phyloP scores from a whole-genome alignment of 2,329 filamentous ascomycete genomes.

The Piedraia hortae region DNA sequence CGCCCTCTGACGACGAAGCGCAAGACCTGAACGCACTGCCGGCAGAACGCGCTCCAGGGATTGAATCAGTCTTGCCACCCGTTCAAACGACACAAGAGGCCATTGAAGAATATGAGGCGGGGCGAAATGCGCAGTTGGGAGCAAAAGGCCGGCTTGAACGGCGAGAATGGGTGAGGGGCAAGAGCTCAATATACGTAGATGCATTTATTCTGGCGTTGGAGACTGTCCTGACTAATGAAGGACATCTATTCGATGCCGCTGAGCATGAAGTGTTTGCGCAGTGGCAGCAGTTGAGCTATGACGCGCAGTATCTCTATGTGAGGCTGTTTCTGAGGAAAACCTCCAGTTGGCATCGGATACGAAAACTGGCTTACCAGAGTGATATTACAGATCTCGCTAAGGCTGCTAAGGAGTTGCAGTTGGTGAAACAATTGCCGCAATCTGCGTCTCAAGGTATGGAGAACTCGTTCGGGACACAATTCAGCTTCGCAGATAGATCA shows the following conservation, averaged over 20 bases:
- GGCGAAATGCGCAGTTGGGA: conserved; percentile 25
- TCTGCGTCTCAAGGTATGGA: conserved; percentile 19
- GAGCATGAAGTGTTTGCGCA: conserved; percentile 50
- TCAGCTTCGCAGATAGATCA: conserved; percentile 59
- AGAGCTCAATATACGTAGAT: conserved; percentile 84
- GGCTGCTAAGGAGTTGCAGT: conserved; percentile 39
- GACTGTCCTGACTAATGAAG: conserved; percentile 70
- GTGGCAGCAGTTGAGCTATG: conserved; percentile 51
- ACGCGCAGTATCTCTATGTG: conserved; percentile 85
- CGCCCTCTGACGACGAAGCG: conserved; percentile 10
- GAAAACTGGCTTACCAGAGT: conserved; percentile 48
- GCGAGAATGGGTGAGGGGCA: conserved; percentile 42
- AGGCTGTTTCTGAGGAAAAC: conserved; percentile 80
- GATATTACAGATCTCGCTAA: conserved; percentile 50
- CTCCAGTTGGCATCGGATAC: conserved; percentile 66
- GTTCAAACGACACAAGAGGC: conserved; percentile 40
- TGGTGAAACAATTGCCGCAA: conserved; percentile 25
- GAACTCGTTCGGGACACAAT: conserved; percentile 25
- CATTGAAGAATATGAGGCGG: conserved; percentile 52
- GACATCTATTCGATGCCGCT: conserved; percentile 56
- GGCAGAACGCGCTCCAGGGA: conserved; percentile 27
- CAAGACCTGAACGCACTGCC: conserved; percentile 7
- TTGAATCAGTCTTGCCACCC: conserved; percentile 43
- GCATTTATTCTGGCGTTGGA: conserved; percentile 83
- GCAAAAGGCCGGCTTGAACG: conserved; percentile 25